Conservation (phyloP, 1,284 basidiomycete genomes). For the Pholiota adiposa region DNA sequence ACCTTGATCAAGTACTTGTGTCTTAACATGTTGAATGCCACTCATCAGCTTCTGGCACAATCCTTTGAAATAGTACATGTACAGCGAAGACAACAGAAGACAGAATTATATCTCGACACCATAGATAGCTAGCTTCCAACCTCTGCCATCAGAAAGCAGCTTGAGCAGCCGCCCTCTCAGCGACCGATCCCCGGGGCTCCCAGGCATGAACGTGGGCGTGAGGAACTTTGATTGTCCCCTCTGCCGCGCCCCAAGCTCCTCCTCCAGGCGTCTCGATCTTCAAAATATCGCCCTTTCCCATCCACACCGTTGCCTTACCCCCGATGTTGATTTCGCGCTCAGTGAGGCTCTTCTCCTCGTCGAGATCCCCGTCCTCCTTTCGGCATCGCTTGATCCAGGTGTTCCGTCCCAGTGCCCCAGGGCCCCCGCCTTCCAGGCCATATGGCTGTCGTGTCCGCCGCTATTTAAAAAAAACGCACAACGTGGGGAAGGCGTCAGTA, state of each 20-base stretch:
- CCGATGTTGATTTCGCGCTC: conserved; percentile 86
- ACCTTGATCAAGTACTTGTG: too few species aligned
- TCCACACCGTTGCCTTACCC: conserved; percentile 88
- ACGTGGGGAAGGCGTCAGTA: too few species aligned
- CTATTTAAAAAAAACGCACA: conserved; percentile 38
- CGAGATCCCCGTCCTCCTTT: conserved; percentile 69
- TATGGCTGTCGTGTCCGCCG: conserved; percentile 89
- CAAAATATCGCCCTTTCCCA: conserved; percentile 84
- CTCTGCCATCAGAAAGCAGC: conserved; percentile 53
- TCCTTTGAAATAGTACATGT: too few species aligned
- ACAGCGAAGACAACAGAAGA: too few species aligned
- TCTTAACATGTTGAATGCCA: too few species aligned
- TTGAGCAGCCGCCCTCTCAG: conserved; percentile 71
- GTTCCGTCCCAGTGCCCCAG: conserved; percentile 81
- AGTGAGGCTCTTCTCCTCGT: conserved; percentile 35
- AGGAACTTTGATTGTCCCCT: conserved; percentile 37
- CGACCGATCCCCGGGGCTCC: conserved; percentile 77
- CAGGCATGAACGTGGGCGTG: conserved; percentile 51
- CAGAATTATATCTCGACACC: neutral
- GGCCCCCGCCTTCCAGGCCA: conserved; percentile 85
- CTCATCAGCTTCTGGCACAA: too few species aligned
- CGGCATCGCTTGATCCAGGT: conserved; percentile 87
- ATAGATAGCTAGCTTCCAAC: neutral
- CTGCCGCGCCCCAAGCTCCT: conserved; percentile 81
- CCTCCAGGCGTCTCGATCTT: conserved; percentile 92